Conservation (phyloP, 352 stramenopile species). For the Pythium vanterpoolii region DNA sequence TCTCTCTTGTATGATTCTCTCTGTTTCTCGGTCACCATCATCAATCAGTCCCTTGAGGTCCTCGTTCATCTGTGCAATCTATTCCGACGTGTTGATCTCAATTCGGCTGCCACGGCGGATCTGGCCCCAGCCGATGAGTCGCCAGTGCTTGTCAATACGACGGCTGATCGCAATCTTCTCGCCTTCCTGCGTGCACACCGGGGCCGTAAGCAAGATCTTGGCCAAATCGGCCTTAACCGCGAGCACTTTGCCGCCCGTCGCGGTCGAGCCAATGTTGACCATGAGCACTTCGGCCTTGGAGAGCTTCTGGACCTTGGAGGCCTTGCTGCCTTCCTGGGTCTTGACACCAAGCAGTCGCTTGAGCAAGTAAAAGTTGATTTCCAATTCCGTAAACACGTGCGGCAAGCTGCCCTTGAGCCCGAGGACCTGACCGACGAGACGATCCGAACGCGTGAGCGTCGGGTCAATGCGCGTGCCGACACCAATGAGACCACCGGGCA, state of each 20-base stretch:
- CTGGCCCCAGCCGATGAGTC: conserved; percentile 99
- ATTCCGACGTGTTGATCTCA: conserved; percentile 86
- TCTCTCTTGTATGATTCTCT: background rate
- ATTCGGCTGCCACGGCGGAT: conserved; percentile 97
- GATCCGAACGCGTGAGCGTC: conserved; percentile 98
- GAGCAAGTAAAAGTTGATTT: conserved; percentile 99
- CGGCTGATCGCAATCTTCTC: conserved; percentile 99
- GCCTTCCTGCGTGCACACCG: conserved; percentile 99
- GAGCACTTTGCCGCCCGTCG: conserved; percentile 95
- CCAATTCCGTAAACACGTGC: conserved; percentile 98
- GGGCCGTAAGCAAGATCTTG: conserved; percentile 98
- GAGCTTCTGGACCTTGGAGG: conserved; percentile 99
- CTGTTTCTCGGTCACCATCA: background rate
- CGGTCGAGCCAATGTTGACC: conserved; percentile 99
- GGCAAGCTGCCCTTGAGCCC: conserved; percentile 97
- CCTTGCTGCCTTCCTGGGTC: conserved; percentile 98
- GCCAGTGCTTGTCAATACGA: conserved; percentile 99
- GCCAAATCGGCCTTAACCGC: conserved; percentile 97
- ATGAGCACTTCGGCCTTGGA: conserved; percentile 99
- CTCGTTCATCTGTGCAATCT: conserved; percentile 41
- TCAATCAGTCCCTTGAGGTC: background rate
- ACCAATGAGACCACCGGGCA: conserved; percentile 99
- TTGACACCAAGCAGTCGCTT: conserved; percentile 98
- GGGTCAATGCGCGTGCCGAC: conserved; percentile 99
- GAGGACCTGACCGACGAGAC: conserved; percentile 98